phyloP scores from a whole-genome alignment of 148 eudicot species.

The Chenopodium formosanum region DNA sequence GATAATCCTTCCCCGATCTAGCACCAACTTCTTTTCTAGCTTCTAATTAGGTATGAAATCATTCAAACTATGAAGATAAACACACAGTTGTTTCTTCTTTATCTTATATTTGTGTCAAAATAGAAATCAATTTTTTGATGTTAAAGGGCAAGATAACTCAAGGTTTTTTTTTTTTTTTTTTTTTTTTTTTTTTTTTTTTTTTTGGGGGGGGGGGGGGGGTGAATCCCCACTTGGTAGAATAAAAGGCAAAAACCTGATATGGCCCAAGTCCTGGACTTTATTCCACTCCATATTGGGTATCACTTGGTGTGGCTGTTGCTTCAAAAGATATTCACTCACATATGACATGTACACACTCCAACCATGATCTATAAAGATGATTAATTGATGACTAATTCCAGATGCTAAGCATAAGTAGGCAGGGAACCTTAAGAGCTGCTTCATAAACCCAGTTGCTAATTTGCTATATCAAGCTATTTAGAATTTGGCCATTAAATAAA shows the following conservation, averaged over 20 bases:
- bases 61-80: neutral
- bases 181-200: too few relatives aligned
- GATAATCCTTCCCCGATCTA: neutral
- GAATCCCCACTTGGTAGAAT: too few relatives aligned
- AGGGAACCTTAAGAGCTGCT: neutral
- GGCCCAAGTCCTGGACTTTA: neutral
- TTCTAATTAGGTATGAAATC: neutral
- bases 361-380: neutral
- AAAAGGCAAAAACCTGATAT: neutral
- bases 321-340: neutral
- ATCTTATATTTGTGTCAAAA: neutral
- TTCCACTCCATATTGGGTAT: neutral
- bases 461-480: too few relatives aligned
- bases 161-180: too few relatives aligned
- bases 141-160: neutral
- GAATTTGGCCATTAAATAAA: too few relatives aligned
- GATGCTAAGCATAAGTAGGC: neutral
- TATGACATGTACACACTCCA: neutral
- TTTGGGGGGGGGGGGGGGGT: too few relatives aligned
- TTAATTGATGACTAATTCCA: neutral
- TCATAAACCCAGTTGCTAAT: too few relatives aligned
- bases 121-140: too few relatives aligned
- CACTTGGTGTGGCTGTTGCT: neutral
- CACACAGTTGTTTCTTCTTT: neutral
- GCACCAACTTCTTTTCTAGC: neutral